Percentiles rank a stretch among this genome's conserved stretches.
These are phyloP conservation scores for Russula brevipes DNA, from an alignment of 768 basidiomycete species.

Conservation along the genomic window DNA sequence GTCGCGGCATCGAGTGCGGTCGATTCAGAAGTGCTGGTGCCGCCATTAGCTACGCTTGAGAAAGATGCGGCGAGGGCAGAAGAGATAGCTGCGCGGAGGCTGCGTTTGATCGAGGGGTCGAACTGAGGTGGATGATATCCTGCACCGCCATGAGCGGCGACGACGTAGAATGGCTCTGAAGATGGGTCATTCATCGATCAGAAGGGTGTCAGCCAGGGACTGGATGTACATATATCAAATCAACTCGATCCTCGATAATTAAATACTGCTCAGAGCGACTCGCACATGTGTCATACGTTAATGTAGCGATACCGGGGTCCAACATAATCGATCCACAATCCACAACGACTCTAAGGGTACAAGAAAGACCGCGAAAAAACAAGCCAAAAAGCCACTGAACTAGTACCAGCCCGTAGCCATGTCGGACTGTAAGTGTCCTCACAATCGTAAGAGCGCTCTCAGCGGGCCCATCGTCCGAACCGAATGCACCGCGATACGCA, in stretches of 20 bases:
- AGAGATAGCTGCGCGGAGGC: slow-evolving; percentile 49
- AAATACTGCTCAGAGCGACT: not conserved
- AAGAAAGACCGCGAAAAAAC: slow-evolving; percentile 1
- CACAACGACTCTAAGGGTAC: slow-evolving; percentile 2
- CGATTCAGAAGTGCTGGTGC: not conserved
- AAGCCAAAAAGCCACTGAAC: not conserved
- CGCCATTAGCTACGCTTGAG: not conserved
- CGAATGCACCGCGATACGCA: slow-evolving; percentile 24
- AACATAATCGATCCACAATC: not conserved
- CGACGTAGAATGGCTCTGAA: slow-evolving; percentile 23
- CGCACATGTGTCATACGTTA: slow-evolving; percentile 6
- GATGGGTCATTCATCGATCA: not conserved
- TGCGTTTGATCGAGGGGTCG: slow-evolving; percentile 39
- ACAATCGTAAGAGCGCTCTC: slow-evolving; percentile 21
- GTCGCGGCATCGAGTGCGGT: slow-evolving; percentile 11
- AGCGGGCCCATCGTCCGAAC: slow-evolving; percentile 21
- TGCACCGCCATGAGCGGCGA: slow-evolving; percentile 77
- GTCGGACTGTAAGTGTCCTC: not conserved
- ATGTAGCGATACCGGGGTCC: slow-evolving; percentile 12
- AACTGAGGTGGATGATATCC: slow-evolving; percentile 48
- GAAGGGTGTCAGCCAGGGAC: not conserved
- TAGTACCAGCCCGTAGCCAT: not conserved
- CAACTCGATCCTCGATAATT: slow-evolving; percentile 1
- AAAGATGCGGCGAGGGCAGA: slow-evolving; percentile 37
- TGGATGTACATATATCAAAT: not conserved